Evolutionary conservation across 75 land plant species (phyloP), one percentile per base, ranked within the genome.

Genomic region (Selaginella tamariscina): DNA sequence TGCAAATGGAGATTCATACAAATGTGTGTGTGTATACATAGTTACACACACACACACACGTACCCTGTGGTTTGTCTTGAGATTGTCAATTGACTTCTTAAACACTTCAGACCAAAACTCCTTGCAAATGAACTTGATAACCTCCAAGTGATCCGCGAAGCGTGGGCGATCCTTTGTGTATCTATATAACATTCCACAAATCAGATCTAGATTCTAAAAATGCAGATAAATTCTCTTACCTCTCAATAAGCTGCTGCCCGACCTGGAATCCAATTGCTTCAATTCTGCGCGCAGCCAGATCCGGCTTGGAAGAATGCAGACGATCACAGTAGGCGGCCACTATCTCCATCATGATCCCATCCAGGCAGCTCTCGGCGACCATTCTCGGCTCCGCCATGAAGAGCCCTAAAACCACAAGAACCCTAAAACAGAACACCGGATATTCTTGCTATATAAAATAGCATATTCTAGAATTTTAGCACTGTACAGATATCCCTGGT

Each of bases 71-170:
- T 91, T 91, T 29, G 97, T 91, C 70, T 91, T 91, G 67, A 91
- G 76, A 75, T 91, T 91, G 74, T 91, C 97, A 57, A 91, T 84
- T 62, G 88, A 94, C 76, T 91, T 91, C 73, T 91, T 91, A 78
- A 91, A 91, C 23, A 91, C 80, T 65, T 86, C 97, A 22, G 89
- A 71, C 97, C 97, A 91, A 62, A 91, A 91, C 70, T 91, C 97
- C 72, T 91, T 91, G 82, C 97, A 91, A 26, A 91, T 86, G 64
- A 91, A 89, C 71, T 91, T 91, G 79, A 91, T 91, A 24, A 86
- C 94, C 55, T 91, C 97, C 23, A 91, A 67, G 77, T 91, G 97
- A 68, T 88, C 97, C 55, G 64, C 78, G 65, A 91, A 91, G 22
- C 97, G 78, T 27, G 94, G 95, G 26, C 95, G 78, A 49, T 91